Base-by-base conservation (phyloP, 2,329 filamentous ascomycete species). In the Ophiocordyceps camponoti-saundersi region DNA sequence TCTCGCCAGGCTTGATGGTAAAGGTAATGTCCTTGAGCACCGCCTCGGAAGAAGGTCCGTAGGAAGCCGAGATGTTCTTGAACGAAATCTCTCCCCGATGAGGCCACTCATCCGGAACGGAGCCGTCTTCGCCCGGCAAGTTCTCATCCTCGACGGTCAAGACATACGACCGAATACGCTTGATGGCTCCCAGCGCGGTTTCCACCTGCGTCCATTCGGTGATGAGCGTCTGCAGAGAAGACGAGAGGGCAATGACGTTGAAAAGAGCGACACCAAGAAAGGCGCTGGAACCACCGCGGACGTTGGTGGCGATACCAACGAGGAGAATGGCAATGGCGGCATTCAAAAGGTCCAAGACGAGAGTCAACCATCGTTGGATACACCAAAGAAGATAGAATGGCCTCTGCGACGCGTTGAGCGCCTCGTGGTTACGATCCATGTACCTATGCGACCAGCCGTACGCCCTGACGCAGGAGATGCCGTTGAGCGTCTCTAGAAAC, bases 341-440 rank as follows among this genome's bases (percentile, higher is more conserved):
- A 0, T 72, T 66, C 3, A 57, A 44, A 2, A 75, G 53, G 48
- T 74, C 69, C 11, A 75, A 53, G 1, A 70, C 67, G 2, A 75
- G 53, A 0, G 59, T 66, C 1, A 74, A 57, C 70, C 70, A 75
- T 22, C 66, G 59, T 49, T 74, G 71, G 15, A 73, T 66, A 20
- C 65, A 64, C 48, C 62, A 67, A 11, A 73, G 59, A 7, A 72
- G 56, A 48, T 75, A 61, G 7, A 51, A 57, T 0, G 58, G 58
- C n/a, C 53, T 49, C 40, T 61, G 59, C 0, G 56, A 60, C 1
- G 42, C 45, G 44, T 53, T 70, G 8, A 76, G 60, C 46, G 51
- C 48, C 29, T 32, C 44, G 23, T 41, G 36, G 42, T 52, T 52
- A 6, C 52, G 52, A 8, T 53, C 45, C 12, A 50, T 48, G 30